These are phyloP conservation scores for Chenopodium quinoa DNA, from an alignment of 148 eudicot genomes.

Conservation along the genomic window DNA sequence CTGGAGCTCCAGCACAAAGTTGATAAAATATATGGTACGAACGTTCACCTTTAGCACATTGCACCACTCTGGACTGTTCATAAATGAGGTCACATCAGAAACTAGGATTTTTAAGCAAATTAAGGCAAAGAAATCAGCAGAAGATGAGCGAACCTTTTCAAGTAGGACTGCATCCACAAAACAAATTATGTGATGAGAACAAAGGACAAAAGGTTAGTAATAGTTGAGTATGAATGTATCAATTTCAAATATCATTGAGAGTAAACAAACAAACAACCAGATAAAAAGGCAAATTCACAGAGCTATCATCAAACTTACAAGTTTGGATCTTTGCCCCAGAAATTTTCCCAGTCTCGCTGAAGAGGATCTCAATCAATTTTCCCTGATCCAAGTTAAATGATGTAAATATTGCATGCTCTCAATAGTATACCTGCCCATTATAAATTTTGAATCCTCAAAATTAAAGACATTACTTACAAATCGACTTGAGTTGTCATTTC, in stretches of 20 bases:
- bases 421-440: neutral
- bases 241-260: neutral
- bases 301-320: slow-evolving; percentile 51
- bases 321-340: slow-evolving; percentile 97
- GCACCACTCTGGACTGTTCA: slow-evolving; percentile 95
- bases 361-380: slow-evolving; percentile 95
- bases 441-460: slow-evolving; percentile 3
- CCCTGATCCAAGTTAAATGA: slow-evolving; percentile 53
- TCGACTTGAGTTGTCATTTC: slow-evolving; percentile 96
- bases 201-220: slow-evolving; percentile 1
- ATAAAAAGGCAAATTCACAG: slow-evolving; percentile 11
- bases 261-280: neutral
- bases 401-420: slow-evolving; percentile 10
- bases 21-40: slow-evolving; percentile 99
- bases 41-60: slow-evolving; percentile 92
- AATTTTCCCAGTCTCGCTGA: slow-evolving; percentile 96
- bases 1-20: slow-evolving; percentile 94
- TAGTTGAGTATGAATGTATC: slow-evolving; percentile 19
- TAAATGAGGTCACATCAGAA: slow-evolving; percentile 29
- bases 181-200: slow-evolving; percentile 21
- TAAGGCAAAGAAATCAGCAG: slow-evolving; percentile 14
- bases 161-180: slow-evolving; percentile 66
- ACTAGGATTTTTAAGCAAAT: slow-evolving; percentile 3
- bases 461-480: slow-evolving; percentile 61
- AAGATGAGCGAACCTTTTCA: slow-evolving; percentile 67